Conservation (phyloP, 1,284 basidiomycete species). For the Erythrobasidium hasegawianum region DNA sequence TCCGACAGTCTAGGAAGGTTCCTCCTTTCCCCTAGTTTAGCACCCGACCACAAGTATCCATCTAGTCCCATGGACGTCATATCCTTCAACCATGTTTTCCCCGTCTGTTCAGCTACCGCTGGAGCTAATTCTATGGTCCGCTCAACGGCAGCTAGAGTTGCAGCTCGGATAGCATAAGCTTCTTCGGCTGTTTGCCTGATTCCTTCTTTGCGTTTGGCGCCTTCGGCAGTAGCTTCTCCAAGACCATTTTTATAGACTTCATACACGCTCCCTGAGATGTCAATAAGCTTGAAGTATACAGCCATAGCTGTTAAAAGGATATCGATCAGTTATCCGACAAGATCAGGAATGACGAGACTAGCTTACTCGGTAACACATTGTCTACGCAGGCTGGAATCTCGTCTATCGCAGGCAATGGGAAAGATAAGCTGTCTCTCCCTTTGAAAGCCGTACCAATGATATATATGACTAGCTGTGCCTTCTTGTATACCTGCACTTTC, state of each 20-base stretch:
- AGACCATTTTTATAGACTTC: conserved; percentile 37
- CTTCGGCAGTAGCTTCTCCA: conserved; percentile 48
- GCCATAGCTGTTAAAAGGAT: conserved; percentile 17
- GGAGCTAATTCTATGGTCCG: conserved; percentile 59
- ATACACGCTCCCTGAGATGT: conserved; percentile 52
- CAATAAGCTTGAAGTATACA: conserved; percentile 18
- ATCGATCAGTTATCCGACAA: too few species aligned
- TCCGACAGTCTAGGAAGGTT: conserved; percentile 29
- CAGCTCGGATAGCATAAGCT: conserved; percentile 67
- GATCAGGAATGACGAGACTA: too few species aligned
- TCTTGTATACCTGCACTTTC: conserved; percentile 78
- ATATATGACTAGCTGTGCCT: conserved; percentile 72
- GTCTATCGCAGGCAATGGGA: conserved; percentile 55
- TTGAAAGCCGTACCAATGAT: conserved; percentile 65
- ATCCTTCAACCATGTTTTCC: conserved; percentile 41
- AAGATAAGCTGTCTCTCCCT: conserved; percentile 51
- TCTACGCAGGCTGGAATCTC: conserved; percentile 72
- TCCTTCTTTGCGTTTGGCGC: conserved; percentile 54
- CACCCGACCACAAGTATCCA: conserved; percentile 31
- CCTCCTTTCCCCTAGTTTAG: conserved; percentile 25
- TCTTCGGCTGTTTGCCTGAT: conserved; percentile 61
- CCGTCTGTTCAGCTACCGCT: conserved; percentile 47
- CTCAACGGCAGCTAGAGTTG: conserved; percentile 74
- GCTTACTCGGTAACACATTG: conserved; percentile 69
- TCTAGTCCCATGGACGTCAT: conserved; percentile 33